Base-by-base conservation (phyloP, 345 rosid genomes). In the Stellera chamaejasme region DNA sequence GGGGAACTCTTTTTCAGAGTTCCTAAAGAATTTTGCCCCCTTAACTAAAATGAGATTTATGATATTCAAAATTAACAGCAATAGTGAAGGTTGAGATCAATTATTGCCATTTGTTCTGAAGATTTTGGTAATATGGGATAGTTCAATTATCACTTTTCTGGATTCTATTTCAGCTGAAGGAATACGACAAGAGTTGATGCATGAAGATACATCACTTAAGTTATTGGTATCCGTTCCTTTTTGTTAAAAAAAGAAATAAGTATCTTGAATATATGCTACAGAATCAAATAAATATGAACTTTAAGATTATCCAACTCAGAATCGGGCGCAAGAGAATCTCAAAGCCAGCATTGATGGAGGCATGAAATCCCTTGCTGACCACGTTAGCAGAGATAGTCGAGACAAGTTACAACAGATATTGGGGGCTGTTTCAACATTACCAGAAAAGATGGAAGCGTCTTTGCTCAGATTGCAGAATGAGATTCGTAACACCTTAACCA, bases 361-460 rank as follows among this genome's bases (percentile, higher is more conserved):
- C 69, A 73, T 85, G 72, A 82, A 76, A 74, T 77, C 80, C 45
- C 55, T 87, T 62, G 76, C 82, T n/a, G 79, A 87, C 58, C 87
- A 78, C 66, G 56, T 77, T 59, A 65, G 66, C 69, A 80, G 80
- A 65, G 76, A 68, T 56, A 58, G 59, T 46, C 76, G 72, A 66
- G 84, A 83, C 11, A 82, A 75, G 72, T 60, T 83, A 44, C 75
- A 74, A 57, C 72, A 77, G 59, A 75, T 85, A 15, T 72, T 41
- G 58, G 58, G 55, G 54, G 65, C 66, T 65, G 72, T 85, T 64
- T 81, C 82, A 53, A 52, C 69, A 51, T 74, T 90, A 43, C 85
- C 90, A 65, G 66, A 68, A 62, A 83, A 82, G 65, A 65, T 73
- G 47, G 87, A 82, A 76, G 73, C 74, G 41, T 72, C 80, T 55